Evolutionary conservation across 2,329 filamentous ascomycete species (phyloP), one percentile per base, ranked within the genome.

Genomic region (Nigrospora sphaerica): DNA sequence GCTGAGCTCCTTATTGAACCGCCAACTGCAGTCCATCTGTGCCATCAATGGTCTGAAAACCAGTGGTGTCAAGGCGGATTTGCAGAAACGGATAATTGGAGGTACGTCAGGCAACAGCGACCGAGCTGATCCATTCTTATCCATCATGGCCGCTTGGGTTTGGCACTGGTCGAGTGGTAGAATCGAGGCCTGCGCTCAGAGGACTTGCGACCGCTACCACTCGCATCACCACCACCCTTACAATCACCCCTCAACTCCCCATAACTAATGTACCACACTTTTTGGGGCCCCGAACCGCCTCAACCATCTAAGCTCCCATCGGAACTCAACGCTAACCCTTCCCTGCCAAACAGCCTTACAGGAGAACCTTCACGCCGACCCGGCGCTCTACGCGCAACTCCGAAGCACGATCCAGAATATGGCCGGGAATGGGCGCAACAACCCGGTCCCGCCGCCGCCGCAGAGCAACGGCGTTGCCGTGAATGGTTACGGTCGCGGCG

Each of bases 21-120:
- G 72, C 17, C 83, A 91, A 57, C 77, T 96, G 42, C 87, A 89
- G 57, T 75, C 75, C 44, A 84, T 97, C 54, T 86, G 92, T 60
- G 78, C 81, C 52, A 72, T 78, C 50, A 88, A 95, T 68, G 78
- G 82, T 40, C 72, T 95, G 33, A 78, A 80, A 54, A 85, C 88
- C 50, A 87, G 85, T 28, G 93, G 93, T 17, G 85, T 93, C 58
- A 98, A 98, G 73, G 80, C 82, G 32, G 79, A 86, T 37, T 72
- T 97, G 49, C 90, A 95, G 67, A 70, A 72, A 48, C 84, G 92
- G 57, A 86, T 96, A 50, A 80, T 85, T 52, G 73, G 80, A 49
- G 79, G 93, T 97, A 74, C 67, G 87, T 81, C 7, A 28, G 23
- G 23, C 23, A 28, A 28, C 23, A 6, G 23, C 23, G 23, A 28